Conservation (phyloP, 2,329 filamentous ascomycete genomes). For the Ceratocystiopsis brevicomis region DNA sequence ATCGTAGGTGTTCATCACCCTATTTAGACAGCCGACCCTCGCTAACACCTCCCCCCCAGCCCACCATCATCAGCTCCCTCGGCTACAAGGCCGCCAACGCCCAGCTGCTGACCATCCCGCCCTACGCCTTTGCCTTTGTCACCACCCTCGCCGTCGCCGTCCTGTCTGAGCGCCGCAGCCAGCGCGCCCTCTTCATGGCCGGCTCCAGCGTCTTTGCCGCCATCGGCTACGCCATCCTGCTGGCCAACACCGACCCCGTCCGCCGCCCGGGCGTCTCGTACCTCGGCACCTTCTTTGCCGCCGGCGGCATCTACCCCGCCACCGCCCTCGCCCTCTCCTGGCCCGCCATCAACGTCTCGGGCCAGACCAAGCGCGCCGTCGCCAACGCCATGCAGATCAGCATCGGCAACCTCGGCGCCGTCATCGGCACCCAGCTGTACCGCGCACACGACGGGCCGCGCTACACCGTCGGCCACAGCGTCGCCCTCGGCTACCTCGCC, state of each 20-base stretch:
- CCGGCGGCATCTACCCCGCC: conserved; percentile 15
- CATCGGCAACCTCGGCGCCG: conserved; percentile 12
- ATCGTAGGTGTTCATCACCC: conserved; percentile 22
- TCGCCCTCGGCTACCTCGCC: too few species aligned
- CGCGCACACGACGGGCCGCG: conserved; percentile 3
- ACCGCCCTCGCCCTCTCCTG: conserved; percentile 12
- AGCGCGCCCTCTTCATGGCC: conserved; percentile 25
- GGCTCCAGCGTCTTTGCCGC: conserved; percentile 29
- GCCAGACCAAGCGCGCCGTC: conserved; percentile 13
- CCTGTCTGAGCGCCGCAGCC: conserved; percentile 37
- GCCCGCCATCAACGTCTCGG: conserved; percentile 13
- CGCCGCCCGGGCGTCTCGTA: background rate
- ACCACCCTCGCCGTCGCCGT: conserved; percentile 38
- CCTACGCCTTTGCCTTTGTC: conserved; percentile 43
- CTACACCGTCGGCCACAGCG: too few species aligned
- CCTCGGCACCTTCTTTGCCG: background rate
- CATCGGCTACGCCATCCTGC: conserved; percentile 34
- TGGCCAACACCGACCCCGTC: background rate
- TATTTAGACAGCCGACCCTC: too few species aligned
- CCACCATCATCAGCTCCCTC: conserved; percentile 47
- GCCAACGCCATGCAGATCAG: conserved; percentile 12
- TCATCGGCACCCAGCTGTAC: conserved; percentile 15
- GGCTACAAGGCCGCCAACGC: conserved; percentile 35
- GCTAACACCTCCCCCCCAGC: conserved; percentile 37
- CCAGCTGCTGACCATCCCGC: conserved; percentile 50